Conservation (phyloP, 2,329 filamentous ascomycete genomes). For the Fusarium algeriense region DNA sequence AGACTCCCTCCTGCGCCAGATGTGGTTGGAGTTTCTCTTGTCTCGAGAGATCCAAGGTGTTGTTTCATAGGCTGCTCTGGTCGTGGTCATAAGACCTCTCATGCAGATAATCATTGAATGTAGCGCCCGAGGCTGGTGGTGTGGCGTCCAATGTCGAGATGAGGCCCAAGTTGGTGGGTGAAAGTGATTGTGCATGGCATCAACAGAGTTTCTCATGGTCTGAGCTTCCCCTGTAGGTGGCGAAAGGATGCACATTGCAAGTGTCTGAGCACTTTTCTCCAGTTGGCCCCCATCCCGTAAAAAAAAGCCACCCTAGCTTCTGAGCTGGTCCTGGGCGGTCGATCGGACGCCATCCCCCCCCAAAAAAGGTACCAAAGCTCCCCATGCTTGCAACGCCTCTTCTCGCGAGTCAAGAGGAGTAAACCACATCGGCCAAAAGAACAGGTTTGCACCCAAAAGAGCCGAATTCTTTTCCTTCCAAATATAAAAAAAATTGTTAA, state of each 20-base stretch:
- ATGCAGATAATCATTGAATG: conserved; percentile 12
- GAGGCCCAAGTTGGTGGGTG: conserved; percentile 4
- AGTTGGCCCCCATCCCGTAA: conserved; percentile 10
- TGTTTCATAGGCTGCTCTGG: conserved; percentile 14
- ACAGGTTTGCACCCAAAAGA: conserved; percentile 46
- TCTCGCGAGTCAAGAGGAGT: conserved; percentile 2
- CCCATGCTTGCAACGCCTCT: conserved; percentile 8
- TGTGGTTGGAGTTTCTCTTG: conserved; percentile 24
- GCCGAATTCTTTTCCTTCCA: conserved; percentile 42
- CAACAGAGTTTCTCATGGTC: not conserved
- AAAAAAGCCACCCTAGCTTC: conserved; percentile 1
- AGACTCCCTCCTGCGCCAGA: conserved; percentile 20
- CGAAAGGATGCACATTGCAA: conserved; percentile 17
- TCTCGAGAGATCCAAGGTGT: not conserved
- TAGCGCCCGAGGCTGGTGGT: conserved; percentile 24
- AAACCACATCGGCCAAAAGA: conserved; percentile 25
- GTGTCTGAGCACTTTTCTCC: conserved; percentile 7
- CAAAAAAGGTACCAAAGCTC: conserved; percentile 34
- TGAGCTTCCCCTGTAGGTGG: conserved; percentile 23
- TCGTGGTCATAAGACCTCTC: conserved; percentile 31
- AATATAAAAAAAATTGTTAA: conserved; percentile 10
- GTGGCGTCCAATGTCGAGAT: conserved; percentile 39
- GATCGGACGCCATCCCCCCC: conserved; percentile 16
- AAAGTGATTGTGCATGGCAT: conserved; percentile 11
- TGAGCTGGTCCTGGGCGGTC: conserved; percentile 9